Conservation (phyloP, 2,329 filamentous ascomycete genomes). For the Pseudopyricularia cyperi region DNA sequence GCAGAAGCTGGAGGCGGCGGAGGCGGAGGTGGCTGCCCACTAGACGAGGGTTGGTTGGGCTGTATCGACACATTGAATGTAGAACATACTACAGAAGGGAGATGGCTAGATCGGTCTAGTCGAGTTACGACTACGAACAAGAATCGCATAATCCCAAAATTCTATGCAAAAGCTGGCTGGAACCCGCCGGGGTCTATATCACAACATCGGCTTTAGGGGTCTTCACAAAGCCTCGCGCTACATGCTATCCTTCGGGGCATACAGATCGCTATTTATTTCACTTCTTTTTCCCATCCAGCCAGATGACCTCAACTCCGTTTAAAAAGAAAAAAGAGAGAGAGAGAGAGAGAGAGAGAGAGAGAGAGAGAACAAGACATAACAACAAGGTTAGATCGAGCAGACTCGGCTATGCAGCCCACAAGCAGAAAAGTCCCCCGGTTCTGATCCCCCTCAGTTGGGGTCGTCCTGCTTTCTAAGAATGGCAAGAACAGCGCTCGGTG, state of each 20-base stretch:
- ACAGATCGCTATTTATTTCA: not conserved
- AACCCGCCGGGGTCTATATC: not conserved
- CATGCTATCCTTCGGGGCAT: not conserved
- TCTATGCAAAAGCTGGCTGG: not conserved
- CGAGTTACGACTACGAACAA: not conserved
- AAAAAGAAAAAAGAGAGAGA: not conserved
- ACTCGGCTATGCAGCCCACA: not conserved
- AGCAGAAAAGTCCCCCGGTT: not conserved
- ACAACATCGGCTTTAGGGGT: not conserved
- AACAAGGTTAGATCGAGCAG: not conserved
- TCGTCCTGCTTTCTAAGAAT: slow-evolving; percentile 45
- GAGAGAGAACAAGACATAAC: not conserved
- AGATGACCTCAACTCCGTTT: not conserved
- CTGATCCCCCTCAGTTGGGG: slow-evolving; percentile 19
- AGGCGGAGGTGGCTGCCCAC: slow-evolving; percentile 1
- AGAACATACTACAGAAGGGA: not conserved
- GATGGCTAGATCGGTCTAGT: not conserved
- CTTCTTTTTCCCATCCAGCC: not conserved
- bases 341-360: too few species aligned
- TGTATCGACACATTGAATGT: too few species aligned
- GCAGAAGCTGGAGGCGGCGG: slow-evolving; percentile 35
- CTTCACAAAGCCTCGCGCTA: not conserved
- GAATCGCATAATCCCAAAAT: not conserved
- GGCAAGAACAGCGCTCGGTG: slow-evolving; percentile 69
- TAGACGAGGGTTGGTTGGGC: not conserved